phyloP scores from a whole-genome alignment of 1,284 basidiomycete genomes.

The Rhodotorula sp. region DNA sequence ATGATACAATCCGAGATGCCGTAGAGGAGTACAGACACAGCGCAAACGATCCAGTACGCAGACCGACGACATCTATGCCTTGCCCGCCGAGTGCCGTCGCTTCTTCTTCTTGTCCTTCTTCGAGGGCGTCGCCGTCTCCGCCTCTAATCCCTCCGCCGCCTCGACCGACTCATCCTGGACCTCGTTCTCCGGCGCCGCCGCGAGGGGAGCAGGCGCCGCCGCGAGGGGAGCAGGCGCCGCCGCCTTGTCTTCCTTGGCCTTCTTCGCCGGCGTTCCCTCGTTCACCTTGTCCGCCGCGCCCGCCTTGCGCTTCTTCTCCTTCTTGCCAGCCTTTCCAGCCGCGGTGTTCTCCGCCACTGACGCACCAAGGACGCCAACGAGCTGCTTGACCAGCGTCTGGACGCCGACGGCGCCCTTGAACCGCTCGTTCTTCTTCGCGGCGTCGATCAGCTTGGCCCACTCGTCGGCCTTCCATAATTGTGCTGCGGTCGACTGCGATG shows the following conservation, averaged over 20 bases:
- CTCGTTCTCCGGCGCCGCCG: constrained; percentile 12
- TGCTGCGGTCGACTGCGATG: constrained; percentile 14
- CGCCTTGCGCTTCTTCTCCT: constrained; percentile 34
- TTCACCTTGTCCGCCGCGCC: neutral
- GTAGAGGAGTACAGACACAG: too few relatives aligned
- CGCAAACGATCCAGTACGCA: too few relatives aligned
- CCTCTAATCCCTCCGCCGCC: constrained; percentile 14
- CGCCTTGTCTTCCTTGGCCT: constrained; percentile 18
- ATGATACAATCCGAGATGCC: too few relatives aligned
- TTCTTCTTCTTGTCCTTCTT: constrained; percentile 25
- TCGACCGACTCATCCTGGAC: constrained; percentile 24
- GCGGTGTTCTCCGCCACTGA: neutral
- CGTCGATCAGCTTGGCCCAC: constrained; percentile 17
- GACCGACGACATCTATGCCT: neutral
- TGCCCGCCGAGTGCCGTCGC: constrained; percentile 22
- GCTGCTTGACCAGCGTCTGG: constrained; percentile 28
- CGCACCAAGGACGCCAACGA: constrained; percentile 24
- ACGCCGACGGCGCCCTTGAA: constrained; percentile 36
- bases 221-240: neutral
- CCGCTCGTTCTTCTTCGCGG: constrained; percentile 20
- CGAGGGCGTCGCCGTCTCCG: constrained; percentile 6
- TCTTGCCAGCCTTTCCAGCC: neutral
- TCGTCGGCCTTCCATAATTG: constrained; percentile 5
- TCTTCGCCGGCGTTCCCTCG: constrained; percentile 17
- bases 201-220: neutral